These are phyloP conservation scores for Termitomyces titanicus DNA, from an alignment of 768 basidiomycete genomes.

Conservation along the genomic window DNA sequence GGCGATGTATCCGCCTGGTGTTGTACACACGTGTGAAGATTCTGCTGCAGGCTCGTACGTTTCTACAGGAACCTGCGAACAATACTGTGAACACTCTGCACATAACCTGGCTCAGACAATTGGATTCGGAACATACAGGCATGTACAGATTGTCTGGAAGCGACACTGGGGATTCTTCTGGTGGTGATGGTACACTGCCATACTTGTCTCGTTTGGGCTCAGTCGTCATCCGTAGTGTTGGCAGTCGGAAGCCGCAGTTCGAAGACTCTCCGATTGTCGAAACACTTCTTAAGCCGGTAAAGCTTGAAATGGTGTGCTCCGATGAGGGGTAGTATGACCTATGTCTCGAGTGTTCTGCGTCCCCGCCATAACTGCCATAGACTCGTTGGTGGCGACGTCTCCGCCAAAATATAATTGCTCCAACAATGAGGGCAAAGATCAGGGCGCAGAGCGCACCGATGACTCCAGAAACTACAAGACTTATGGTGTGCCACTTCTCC, in stretches of 20 bases:
- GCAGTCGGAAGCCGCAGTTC: neutral
- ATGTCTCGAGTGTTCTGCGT: constrained; percentile 3
- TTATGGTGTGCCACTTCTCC: constrained; percentile 1
- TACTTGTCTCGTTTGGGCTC: neutral
- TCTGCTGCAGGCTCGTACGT: constrained; percentile 19
- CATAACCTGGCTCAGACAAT: neutral
- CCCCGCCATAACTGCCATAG: neutral
- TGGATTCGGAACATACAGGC: constrained; percentile 8
- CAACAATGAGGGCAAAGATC: constrained; percentile 1
- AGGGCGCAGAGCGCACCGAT: constrained; percentile 14
- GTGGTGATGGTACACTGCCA: neutral
- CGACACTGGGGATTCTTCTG: constrained; percentile 4
- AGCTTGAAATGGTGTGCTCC: constrained; percentile 5
- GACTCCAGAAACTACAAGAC: constrained; percentile 3
- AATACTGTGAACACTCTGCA: neutral
- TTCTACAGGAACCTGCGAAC: constrained; percentile 5
- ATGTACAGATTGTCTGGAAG: constrained; percentile 14
- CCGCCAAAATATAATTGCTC: neutral
- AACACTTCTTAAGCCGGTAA: constrained; percentile 2
- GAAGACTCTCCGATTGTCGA: neutral
- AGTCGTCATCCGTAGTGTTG: neutral
- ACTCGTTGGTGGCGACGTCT: neutral
- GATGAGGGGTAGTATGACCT: constrained; percentile 1
- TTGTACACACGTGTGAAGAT: constrained; percentile 18
- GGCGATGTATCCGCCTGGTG: constrained; percentile 12